phyloP scores from a whole-genome alignment of 768 basidiomycete species.

The Myochromella boudieri region DNA sequence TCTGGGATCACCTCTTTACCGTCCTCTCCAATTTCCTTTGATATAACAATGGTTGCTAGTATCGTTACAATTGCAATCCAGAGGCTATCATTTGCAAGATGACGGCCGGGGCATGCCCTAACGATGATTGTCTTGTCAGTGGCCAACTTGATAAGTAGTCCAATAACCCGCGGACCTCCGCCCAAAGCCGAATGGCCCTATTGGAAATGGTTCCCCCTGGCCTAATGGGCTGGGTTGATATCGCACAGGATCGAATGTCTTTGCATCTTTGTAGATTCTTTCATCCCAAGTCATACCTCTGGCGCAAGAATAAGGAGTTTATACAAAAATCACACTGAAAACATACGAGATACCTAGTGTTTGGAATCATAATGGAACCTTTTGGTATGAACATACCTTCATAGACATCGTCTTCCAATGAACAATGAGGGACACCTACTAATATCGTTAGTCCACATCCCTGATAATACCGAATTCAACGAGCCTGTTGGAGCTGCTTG shows the following conservation, averaged over 20 bases:
- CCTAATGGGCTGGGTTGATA: conserved; percentile 12
- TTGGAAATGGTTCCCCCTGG: conserved; percentile 9
- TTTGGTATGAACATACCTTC: conserved; percentile 17
- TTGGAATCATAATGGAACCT: conserved; percentile 14
- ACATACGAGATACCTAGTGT: conserved; percentile 8
- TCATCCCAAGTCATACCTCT: conserved; percentile 16
- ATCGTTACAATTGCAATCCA: conserved; percentile 18
- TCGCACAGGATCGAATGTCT: conserved; percentile 10
- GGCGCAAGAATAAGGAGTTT: neutral
- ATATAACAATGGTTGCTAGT: conserved; percentile 3
- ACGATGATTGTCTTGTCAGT: neutral
- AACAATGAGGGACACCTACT: conserved; percentile 11
- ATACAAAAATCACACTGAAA: neutral
- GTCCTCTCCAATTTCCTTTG: conserved; percentile 1
- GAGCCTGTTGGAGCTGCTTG: conserved; percentile 5
- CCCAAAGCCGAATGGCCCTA: conserved; percentile 14
- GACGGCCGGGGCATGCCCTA: conserved; percentile 6
- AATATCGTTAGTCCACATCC: neutral
- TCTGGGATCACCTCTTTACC: conserved; percentile 1
- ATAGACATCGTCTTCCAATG: conserved; percentile 16
- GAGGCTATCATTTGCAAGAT: conserved; percentile 38
- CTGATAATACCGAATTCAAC: neutral
- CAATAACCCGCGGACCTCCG: conserved; percentile 6
- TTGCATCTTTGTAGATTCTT: conserved; percentile 8
- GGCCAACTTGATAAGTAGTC: too few species aligned